These are phyloP conservation scores for Solanum raphanifolium DNA, from an alignment of 257 asterid genomes.

Conservation along the genomic window DNA sequence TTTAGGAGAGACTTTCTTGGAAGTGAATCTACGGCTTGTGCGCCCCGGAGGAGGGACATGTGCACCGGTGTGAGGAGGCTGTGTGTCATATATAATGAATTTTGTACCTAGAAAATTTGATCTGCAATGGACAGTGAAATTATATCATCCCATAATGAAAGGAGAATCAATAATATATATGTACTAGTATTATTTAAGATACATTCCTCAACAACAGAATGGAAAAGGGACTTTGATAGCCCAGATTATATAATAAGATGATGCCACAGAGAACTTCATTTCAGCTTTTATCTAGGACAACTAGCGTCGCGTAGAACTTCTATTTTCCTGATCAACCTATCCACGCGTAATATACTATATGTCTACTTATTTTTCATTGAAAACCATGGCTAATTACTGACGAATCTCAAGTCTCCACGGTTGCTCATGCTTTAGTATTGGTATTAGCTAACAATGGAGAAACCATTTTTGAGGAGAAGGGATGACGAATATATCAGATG, in stretches of 20 bases:
- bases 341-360: background rate
- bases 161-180: background rate
- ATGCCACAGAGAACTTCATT: background rate
- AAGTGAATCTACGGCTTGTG: slow-evolving; percentile 68
- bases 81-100: slow-evolving; percentile 89
- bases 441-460: background rate
- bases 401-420: too few species aligned
- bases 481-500: background rate
- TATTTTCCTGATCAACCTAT: background rate
- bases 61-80: slow-evolving; percentile 49
- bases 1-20: slow-evolving; percentile 34
- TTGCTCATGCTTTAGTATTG: background rate
- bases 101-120: slow-evolving; percentile 94
- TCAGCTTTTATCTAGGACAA: background rate
- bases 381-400: background rate
- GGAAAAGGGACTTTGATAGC: background rate
- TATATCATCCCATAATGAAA: background rate
- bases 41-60: slow-evolving; percentile 50
- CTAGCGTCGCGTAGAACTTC: background rate
- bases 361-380: background rate
- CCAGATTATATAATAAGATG: background rate
- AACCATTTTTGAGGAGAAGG: background rate
- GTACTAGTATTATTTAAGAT: background rate
- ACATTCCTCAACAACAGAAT: background rate
- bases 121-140: slow-evolving; percentile 24